Conservation (phyloP, 305 asterid species). For the Salvia sclarea region DNA sequence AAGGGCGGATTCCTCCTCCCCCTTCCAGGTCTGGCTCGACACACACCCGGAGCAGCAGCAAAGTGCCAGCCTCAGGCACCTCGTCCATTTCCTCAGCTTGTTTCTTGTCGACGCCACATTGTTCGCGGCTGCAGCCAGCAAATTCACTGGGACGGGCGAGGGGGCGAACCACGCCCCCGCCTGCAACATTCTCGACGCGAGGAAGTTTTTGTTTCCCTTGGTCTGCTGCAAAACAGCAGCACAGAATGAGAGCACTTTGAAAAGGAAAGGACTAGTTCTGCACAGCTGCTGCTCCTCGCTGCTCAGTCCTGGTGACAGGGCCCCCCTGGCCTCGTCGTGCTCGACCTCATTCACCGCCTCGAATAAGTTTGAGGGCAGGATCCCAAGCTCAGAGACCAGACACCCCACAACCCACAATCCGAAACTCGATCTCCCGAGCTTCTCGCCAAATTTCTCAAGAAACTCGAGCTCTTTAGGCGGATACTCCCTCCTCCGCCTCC, state of each 20-base stretch:
- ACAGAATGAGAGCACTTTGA: constrained; percentile 58
- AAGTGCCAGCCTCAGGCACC: constrained; percentile 47
- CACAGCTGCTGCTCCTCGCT: constrained; percentile 57
- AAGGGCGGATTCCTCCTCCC: constrained; percentile 79
- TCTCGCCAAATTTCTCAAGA: constrained; percentile 64
- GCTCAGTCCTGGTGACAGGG: constrained; percentile 45
- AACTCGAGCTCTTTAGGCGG: constrained; percentile 54
- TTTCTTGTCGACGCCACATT: constrained; percentile 49
- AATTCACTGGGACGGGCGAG: constrained; percentile 59
- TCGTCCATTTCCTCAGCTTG: constrained; percentile 59
- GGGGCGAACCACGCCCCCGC: constrained; percentile 88
- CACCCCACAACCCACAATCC: constrained; percentile 75
- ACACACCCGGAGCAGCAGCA: constrained; percentile 56
- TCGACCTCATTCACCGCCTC: constrained; percentile 63
- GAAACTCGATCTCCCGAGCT: constrained; percentile 61
- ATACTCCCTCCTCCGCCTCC: constrained; percentile 63
- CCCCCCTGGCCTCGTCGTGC: constrained; percentile 44
- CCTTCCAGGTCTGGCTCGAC: constrained; percentile 60
- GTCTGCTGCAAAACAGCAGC: constrained; percentile 50
- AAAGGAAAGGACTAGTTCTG: constrained; percentile 55
- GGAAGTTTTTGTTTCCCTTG: constrained; percentile 43
- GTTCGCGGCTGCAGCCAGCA: constrained; percentile 69
- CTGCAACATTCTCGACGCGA: constrained; percentile 70
- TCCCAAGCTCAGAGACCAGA: constrained; percentile 62
- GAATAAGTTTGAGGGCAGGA: constrained; percentile 63